Conservation (phyloP, 1,284 basidiomycete genomes). For the Leccinum subrobustum region DNA sequence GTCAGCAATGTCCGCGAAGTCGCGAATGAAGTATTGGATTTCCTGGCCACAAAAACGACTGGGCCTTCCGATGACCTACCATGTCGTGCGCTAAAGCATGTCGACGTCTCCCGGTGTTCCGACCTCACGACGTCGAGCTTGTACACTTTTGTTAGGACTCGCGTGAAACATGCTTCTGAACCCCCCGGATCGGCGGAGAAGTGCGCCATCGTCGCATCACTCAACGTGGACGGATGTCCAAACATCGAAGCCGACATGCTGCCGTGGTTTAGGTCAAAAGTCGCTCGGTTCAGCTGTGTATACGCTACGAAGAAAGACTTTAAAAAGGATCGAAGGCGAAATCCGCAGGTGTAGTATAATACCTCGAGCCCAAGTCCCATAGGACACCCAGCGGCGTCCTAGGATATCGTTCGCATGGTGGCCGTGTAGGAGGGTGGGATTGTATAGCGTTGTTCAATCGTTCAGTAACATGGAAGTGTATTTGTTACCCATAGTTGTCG, state of each 20-base stretch:
- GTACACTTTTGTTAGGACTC: conserved; percentile 54
- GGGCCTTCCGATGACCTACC: conserved; percentile 23
- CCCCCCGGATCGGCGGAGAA: conserved; percentile 2
- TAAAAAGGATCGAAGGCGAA: conserved; percentile 29
- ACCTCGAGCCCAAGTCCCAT: too few species aligned
- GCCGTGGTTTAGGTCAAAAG: conserved; percentile 57
- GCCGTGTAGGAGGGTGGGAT: background rate
- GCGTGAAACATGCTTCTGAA: conserved; percentile 25
- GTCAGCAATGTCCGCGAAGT: conserved; percentile 35
- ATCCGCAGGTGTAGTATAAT: background rate
- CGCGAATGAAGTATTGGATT: conserved; percentile 43
- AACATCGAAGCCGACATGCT: conserved; percentile 53
- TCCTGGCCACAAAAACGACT: conserved; percentile 31
- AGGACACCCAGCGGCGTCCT: background rate
- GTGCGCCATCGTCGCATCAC: conserved; percentile 37
- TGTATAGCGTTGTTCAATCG: background rate
- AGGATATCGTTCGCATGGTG: background rate
- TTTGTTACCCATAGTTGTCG: background rate
- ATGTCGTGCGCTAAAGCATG: conserved; percentile 53
- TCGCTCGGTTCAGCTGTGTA: conserved; percentile 54
- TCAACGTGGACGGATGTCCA: conserved; percentile 57
- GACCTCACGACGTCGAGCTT: conserved; percentile 53
- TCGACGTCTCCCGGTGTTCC: conserved; percentile 56
- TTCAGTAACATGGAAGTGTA: background rate
- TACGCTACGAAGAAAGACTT: conserved; percentile 53